phyloP scores from a whole-genome alignment of 306 rosid species.

The Cicer bijugum region DNA sequence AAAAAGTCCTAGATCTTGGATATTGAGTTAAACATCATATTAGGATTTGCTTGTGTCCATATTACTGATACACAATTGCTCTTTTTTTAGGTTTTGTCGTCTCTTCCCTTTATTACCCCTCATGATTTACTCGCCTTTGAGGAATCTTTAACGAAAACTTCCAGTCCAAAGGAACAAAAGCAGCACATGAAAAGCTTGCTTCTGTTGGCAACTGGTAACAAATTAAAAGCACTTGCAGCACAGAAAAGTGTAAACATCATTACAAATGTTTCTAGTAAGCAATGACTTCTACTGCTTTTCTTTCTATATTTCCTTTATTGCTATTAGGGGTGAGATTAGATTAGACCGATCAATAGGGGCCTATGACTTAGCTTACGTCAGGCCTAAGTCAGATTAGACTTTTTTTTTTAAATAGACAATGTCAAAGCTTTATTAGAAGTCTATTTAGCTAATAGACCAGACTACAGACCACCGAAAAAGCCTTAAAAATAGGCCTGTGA shows the following conservation, averaged over 20 bases:
- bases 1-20: conserved; percentile 12
- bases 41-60: conserved; percentile 13
- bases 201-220: conserved; percentile 80
- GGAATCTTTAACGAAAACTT: conserved; percentile 85
- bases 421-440: too few species aligned
- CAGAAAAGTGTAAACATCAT: conserved; percentile 85
- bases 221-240: conserved; percentile 86
- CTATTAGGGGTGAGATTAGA: too few species aligned
- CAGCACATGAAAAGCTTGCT: conserved; percentile 89
- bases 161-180: conserved; percentile 93
- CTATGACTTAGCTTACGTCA: too few species aligned
- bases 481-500: too few species aligned
- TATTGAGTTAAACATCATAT: conserved; percentile 23
- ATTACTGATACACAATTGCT: neutral
- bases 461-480: too few species aligned
- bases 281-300: conserved; percentile 24
- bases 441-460: too few species aligned
- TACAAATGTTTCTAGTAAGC: conserved; percentile 91
- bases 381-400: too few species aligned
- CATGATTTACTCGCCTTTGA: conserved; percentile 87
- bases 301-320: neutral
- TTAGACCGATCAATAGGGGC: too few species aligned
- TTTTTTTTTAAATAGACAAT: too few species aligned
- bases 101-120: conserved; percentile 76
- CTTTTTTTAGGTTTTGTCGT: conserved; percentile 65